Evolutionary conservation across 2,329 filamentous ascomycete species (phyloP).

Genomic region (Escovopsis sp.): DNA sequence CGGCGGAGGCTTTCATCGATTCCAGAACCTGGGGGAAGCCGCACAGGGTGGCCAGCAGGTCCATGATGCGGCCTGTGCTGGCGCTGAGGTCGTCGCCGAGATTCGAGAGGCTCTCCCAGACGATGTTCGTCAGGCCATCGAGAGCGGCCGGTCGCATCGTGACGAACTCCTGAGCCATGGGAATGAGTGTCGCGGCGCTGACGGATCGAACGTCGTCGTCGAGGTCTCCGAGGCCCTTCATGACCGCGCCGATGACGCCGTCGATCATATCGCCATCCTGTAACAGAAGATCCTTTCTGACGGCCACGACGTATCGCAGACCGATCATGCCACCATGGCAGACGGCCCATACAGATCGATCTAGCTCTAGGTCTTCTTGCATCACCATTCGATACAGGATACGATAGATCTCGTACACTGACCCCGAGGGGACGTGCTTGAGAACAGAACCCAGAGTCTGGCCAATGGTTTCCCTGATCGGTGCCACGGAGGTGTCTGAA

Average conservation of each 20-base stretch:
- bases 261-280: constrained; percentile 78
- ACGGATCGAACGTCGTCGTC: constrained; percentile 96
- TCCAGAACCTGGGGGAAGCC: constrained; percentile 84
- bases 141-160: constrained; percentile 65
- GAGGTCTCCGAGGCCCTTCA: constrained; percentile 79
- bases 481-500: constrained; percentile 90
- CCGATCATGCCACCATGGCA: constrained; percentile 98
- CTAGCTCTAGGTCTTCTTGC: constrained; percentile 65
- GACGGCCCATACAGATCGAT: constrained; percentile 74
- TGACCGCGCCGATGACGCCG: constrained; percentile 80
- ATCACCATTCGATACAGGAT: constrained; percentile 84
- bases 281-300: constrained; percentile 81
- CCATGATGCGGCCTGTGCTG: constrained; percentile 97
- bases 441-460: constrained; percentile 84
- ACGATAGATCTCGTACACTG: constrained; percentile 71
- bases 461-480: constrained; percentile 87
- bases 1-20: constrained; percentile 84
- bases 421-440: constrained; percentile 63
- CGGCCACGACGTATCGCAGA: constrained; percentile 83
- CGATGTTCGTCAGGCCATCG: constrained; percentile 74
- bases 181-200: constrained; percentile 91
- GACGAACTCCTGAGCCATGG: constrained; percentile 91
- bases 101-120: constrained; percentile 94
- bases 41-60: constrained; percentile 87
- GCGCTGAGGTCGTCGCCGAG: constrained; percentile 95